These are phyloP conservation scores for Cotoneaster glaucophyllus DNA, from an alignment of 306 rosid genomes.

Conservation along the genomic window DNA sequence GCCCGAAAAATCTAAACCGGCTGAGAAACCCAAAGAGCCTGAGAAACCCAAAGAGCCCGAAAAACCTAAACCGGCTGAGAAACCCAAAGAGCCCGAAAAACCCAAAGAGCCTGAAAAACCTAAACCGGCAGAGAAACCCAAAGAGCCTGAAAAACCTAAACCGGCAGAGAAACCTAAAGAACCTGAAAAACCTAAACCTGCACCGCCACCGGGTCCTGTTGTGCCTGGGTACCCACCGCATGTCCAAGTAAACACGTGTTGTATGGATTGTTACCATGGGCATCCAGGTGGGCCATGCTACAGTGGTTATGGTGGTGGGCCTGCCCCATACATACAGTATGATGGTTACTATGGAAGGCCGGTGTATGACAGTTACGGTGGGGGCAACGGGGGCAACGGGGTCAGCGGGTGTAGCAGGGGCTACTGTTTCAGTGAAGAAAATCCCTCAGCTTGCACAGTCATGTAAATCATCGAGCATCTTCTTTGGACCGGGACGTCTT, in stretches of 20 bases:
- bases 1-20: background rate
- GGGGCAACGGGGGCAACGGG: constrained; percentile 1
- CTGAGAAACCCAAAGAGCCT: background rate
- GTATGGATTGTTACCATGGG: background rate
- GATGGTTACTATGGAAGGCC: constrained; percentile 3
- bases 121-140: background rate
- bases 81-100: constrained; percentile 24
- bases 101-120: background rate
- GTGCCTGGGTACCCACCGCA: background rate
- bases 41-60: background rate
- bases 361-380: background rate
- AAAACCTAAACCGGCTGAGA: background rate
- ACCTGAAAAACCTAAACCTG: background rate
- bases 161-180: background rate
- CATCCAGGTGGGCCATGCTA: background rate
- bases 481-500: too few species aligned
- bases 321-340: background rate
- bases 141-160: background rate
- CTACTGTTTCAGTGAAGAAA: constrained; percentile 47
- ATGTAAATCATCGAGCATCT: background rate
- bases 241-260: background rate
- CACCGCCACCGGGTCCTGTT: background rate
- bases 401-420: too few species aligned
- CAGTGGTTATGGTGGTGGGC: background rate
- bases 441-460: constrained; percentile 29